phyloP scores from a whole-genome alignment of 176 grass and related monocot genomes.

The Carex cristatella region DNA sequence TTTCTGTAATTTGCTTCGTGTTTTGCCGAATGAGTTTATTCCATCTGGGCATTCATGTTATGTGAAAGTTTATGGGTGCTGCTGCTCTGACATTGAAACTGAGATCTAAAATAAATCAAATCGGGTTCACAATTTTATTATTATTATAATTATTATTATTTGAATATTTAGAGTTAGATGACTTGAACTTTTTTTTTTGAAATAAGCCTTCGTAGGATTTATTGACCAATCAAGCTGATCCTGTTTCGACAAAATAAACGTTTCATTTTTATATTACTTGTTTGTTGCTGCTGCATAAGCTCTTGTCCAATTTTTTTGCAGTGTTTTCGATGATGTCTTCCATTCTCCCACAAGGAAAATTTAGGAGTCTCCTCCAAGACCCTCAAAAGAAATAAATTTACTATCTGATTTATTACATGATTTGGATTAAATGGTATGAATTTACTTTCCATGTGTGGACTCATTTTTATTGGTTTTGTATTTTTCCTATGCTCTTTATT shows the following conservation, averaged over 20 bases:
- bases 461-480: too few species aligned
- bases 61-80: neutral
- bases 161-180: neutral
- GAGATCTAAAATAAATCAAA: too few species aligned
- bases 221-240: neutral
- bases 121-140: too few species aligned
- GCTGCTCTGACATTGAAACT: neutral
- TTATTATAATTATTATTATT: neutral
- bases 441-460: too few species aligned
- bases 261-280: neutral
- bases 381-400: too few species aligned
- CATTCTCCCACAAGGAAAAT: too few species aligned
- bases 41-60: neutral
- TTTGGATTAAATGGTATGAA: too few species aligned
- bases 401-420: too few species aligned
- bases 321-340: neutral
- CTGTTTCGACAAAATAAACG: neutral
- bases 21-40: neutral
- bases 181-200: neutral
- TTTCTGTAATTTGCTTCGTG: neutral
- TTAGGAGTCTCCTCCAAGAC: too few species aligned
- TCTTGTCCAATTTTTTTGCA: neutral
- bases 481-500: too few species aligned
- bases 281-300: neutral
- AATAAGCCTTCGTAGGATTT: neutral